Evolutionary conservation across 768 basidiomycete species (phyloP).

Genomic region (Mycena metata): DNA sequence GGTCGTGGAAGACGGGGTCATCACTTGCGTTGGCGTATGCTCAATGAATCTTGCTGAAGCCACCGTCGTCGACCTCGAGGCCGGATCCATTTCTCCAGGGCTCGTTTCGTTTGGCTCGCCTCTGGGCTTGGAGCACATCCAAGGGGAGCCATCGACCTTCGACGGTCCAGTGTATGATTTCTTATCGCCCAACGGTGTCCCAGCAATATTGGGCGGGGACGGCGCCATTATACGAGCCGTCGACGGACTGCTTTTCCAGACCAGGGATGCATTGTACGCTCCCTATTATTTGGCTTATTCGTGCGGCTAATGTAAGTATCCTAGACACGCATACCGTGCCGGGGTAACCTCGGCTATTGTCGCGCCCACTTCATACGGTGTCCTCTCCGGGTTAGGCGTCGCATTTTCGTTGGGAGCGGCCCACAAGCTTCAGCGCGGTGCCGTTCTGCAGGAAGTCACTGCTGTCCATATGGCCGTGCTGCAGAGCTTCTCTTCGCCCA

Average conservation of each 20-base stretch:
- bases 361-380: constrained; percentile 66
- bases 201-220: constrained; percentile 46
- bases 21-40: constrained; percentile 15
- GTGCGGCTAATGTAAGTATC: no score
- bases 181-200: constrained; percentile 44
- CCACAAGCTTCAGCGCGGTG: constrained; percentile 71
- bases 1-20: constrained; percentile 25
- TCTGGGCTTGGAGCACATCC: constrained; percentile 52
- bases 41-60: constrained; percentile 9
- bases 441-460: constrained; percentile 72
- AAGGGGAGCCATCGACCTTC: constrained; percentile 69
- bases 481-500: constrained; percentile 50
- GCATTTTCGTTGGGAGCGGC: constrained; percentile 71
- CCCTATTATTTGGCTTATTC: no score
- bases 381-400: constrained; percentile 74
- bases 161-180: constrained; percentile 75
- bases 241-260: constrained; percentile 70
- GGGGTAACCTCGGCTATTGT: constrained; percentile 81
- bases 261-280: constrained; percentile 7
- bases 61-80: constrained; percentile 29
- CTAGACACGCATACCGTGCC: constrained; percentile 59
- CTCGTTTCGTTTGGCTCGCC: constrained; percentile 27
- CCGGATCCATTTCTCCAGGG: constrained; percentile 33
- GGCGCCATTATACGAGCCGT: constrained; percentile 68
- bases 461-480: constrained; percentile 73